Conservation (phyloP, 352 stramenopile species). For the Phytopythium montanum region DNA sequence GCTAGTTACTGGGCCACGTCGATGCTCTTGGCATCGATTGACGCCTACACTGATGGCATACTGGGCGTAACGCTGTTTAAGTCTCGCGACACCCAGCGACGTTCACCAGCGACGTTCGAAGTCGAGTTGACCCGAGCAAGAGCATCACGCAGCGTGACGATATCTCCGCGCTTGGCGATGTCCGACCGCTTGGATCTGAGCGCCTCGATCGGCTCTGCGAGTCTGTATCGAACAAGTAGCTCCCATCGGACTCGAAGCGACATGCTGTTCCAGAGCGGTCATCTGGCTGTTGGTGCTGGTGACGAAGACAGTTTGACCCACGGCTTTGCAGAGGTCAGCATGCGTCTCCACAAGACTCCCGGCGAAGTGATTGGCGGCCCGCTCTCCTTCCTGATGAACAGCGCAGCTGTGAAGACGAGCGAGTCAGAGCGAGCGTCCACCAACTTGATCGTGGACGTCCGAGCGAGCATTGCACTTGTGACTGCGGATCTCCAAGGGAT, state of each 20-base stretch:
- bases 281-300: neutral
- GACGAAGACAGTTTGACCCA: neutral
- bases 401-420: neutral
- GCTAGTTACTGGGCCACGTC: constrained; percentile 9
- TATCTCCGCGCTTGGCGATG: constrained; percentile 16
- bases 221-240: constrained; percentile 11
- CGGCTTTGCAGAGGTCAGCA: neutral
- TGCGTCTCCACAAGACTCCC: constrained; percentile 5
- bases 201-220: constrained; percentile 24
- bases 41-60: constrained; percentile 1
- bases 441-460: constrained; percentile 6
- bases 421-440: neutral
- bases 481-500: constrained; percentile 17
- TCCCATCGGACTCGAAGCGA: neutral
- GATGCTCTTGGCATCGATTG: constrained; percentile 9
- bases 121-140: constrained; percentile 24
- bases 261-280: constrained; percentile 27
- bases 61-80: neutral
- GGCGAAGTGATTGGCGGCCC: neutral
- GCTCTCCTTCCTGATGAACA: constrained; percentile 1
- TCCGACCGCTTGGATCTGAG: constrained; percentile 25
- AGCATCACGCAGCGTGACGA: constrained; percentile 18
- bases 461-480: constrained; percentile 14
- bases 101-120: constrained; percentile 14
- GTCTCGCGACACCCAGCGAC: too few species aligned